Evolutionary conservation across 495 filamentous ascomycete species (phyloP), one percentile per base, ranked within the genome.

Genomic region (Rostrohypoxylon terebratum): DNA sequence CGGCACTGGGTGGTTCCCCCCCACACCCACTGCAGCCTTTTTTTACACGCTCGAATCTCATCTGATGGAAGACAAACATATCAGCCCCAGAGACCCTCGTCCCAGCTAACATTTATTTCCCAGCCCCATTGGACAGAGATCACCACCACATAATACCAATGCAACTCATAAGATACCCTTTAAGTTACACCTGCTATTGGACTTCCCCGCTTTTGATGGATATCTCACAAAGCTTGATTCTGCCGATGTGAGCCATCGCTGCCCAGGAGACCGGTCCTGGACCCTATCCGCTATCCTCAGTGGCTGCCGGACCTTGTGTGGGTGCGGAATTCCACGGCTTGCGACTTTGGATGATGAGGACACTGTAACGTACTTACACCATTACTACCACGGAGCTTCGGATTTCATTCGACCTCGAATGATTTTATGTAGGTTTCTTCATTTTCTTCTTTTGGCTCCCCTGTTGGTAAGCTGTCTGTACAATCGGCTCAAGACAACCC

Each of bases 171-270:
- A 54, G 51, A 67, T 63, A 67, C 59, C 71, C 66, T 67, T 74
- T 70, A 74, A 69, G 71, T 74, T 74, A 70, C 71, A 66, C 48
- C 45, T 28, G 50, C 63, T 54, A 23, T 62, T 50, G 23, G 48
- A 6, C 23, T 74, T 67, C 71, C 71, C 71, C 71, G 71, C 71
- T 74, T 74, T 74, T 18, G 57, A 54, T 74, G 71, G 62, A 74
- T 66, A 25, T 50, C 62, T 59, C 59, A 13, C 20, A 74, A 74
- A 74, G 71, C 71, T 74, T 74, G 71, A 70, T 74, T 31, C 36
- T 69, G 71, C 66, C 66, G 71, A 74, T 70, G 67, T 70, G 62
- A 70, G 66, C 71, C 66, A 70, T 65, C 66, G 59, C 38, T 63
- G 66, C 58, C 71, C 71, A 70, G 51, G 66, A 74, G 23, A 61